Percentiles rank a stretch among this genome's conserved stretches.
Evolutionary conservation across 208 protist genomes (phyloP).

Genomic region (Leishmania arabica): DNA sequence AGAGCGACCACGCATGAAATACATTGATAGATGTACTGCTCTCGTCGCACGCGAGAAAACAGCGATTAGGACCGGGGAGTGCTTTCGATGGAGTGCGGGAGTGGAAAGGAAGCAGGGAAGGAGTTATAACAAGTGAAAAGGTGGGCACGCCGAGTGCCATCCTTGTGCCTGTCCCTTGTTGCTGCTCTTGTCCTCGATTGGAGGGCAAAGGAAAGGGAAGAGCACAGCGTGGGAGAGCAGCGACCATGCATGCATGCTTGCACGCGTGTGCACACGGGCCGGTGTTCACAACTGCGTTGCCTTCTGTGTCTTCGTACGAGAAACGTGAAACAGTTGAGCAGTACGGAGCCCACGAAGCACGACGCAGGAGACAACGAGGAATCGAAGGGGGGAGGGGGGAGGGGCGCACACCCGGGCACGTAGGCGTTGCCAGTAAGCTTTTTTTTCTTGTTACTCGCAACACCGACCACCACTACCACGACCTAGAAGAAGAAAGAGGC

Average conservation of each 20-base stretch:
- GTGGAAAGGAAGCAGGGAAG: too few species aligned
- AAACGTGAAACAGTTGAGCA: not conserved
- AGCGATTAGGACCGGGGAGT: not conserved
- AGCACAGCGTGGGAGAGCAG: not conserved
- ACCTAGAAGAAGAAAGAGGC: slow-evolving; percentile 30
- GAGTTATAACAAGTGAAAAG: too few species aligned
- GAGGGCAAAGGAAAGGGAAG: not conserved
- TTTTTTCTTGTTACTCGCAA: too few species aligned
- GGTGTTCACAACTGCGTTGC: too few species aligned
- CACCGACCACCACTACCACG: not conserved
- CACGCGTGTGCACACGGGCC: too few species aligned
- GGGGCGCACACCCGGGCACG: not conserved
- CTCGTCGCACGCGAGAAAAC: not conserved
- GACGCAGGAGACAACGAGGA: not conserved
- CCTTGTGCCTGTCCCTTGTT: too few species aligned
- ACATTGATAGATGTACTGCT: too few species aligned
- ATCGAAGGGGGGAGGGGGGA: not conserved
- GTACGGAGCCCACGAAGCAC: not conserved
- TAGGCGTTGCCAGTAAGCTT: too few species aligned
- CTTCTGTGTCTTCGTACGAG: not conserved
- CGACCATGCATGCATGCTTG: too few species aligned
- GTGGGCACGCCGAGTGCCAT: too few species aligned
- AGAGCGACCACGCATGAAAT: not conserved
- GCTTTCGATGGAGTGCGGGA: too few species aligned
- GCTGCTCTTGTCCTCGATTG: too few species aligned